A percentile compares a stretch with the other conserved stretches of the same genome.
Conservation (phyloP, 1,284 basidiomycete species). For the Malassezia psittaci region DNA sequence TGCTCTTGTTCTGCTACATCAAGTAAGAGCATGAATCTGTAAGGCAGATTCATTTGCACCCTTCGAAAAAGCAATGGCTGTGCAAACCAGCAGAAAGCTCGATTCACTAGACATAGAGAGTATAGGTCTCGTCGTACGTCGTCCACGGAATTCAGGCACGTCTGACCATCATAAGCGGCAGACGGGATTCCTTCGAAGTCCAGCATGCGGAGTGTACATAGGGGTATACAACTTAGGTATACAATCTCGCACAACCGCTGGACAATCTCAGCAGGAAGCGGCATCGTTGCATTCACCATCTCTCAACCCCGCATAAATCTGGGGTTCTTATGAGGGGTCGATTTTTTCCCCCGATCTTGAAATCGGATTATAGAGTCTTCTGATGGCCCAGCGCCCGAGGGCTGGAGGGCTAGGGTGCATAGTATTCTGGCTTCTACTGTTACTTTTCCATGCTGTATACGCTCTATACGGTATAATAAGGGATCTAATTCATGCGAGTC, state of each 20-base stretch:
- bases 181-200: slow-evolving; percentile 41
- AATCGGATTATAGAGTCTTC: neutral
- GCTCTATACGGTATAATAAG: neutral
- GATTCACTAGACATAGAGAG: slow-evolving; percentile 39
- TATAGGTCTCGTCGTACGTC: slow-evolving; percentile 35
- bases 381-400: neutral
- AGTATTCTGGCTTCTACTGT: neutral
- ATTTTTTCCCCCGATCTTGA: neutral
- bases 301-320: no score
- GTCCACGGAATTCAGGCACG: slow-evolving; percentile 30
- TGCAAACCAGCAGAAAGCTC: slow-evolving; percentile 35
- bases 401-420: neutral
- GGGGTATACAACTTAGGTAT: slow-evolving; percentile 37
- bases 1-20: neutral
- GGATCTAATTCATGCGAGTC: neutral
- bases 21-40: slow-evolving; percentile 38
- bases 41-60: slow-evolving; percentile 42
- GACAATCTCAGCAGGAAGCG: slow-evolving; percentile 31
- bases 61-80: slow-evolving; percentile 39
- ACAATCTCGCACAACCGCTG: slow-evolving; percentile 33
- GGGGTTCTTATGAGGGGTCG: neutral
- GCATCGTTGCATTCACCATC: neutral
- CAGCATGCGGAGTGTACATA: slow-evolving; percentile 34
- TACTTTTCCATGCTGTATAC: neutral
- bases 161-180: slow-evolving; percentile 32